Evolutionary conservation across 768 basidiomycete species (phyloP), one percentile per base, ranked within the genome.

Genomic region (Tulasnella sp.): DNA sequence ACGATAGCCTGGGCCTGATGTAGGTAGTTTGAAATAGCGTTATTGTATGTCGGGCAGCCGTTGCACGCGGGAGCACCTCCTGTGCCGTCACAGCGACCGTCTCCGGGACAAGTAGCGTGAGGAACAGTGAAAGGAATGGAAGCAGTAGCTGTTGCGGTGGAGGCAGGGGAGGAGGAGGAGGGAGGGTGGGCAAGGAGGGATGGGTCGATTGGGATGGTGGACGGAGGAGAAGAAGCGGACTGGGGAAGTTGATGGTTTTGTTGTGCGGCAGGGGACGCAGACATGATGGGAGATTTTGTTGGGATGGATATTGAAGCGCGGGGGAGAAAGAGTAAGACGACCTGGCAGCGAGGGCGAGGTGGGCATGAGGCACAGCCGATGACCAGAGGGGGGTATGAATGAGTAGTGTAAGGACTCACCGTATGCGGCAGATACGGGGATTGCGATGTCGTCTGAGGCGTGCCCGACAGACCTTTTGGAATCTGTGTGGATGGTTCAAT

Each of bases 31-130:
- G 77, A 90, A 42, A 74, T 80, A 48, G 72, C 90, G 85, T 99
- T 99, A 89, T 98, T 99, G 87, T 92, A 96, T 44, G 97, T 97
- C 18, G 98, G 98, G 86, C 98, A 99, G 72, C 98, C 98, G 82
- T 93, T 91, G 86, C 98, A 99, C 82, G 95, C 93, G 81, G 91
- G 91, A 82, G 96, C 92, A 77, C 98, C 98, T 83, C 98, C 98
- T 18, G 95, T 97, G 83, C 98, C 98, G 87, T 99, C 96, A 87
- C 98, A 99, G 83, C 95, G 91, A 46, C 98, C 98, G 87, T 98
- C 98, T 80, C 98, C 98, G 4, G 98, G 98, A 86, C 98, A 99
- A n/a, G 97, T 97, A 1, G 79, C 79, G 72, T 80, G 79, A 74
- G 74, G 74, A 40, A 75, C 74, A 28, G 40, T 22, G 46, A 75